Evolutionary conservation across 805 yeast genomes (phyloP).

Genomic region (Zygoascus tannicola): DNA sequence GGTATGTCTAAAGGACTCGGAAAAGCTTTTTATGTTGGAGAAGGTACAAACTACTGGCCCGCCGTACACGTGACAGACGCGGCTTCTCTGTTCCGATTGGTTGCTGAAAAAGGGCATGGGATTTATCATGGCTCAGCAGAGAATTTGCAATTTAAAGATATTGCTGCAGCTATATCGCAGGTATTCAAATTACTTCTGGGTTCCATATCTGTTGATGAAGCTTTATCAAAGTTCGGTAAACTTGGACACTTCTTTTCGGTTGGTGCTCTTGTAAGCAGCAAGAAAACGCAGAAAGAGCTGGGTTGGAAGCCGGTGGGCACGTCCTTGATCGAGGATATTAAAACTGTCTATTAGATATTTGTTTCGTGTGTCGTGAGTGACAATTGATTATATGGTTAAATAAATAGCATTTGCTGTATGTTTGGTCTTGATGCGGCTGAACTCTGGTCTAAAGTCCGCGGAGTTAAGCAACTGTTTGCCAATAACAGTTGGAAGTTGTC

Average conservation of each 20-base stretch:
- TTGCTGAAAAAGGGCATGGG: constrained; percentile 23
- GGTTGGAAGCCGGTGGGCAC: constrained; percentile 7
- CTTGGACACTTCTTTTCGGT: not conserved
- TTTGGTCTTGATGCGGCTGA: too few species aligned
- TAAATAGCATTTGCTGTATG: too few species aligned
- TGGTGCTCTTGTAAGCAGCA: constrained; percentile 2
- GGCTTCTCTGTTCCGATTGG: constrained; percentile 26
- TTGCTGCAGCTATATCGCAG: constrained; percentile 24
- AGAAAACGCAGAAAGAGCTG: constrained; percentile 4
- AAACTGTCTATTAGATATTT: not conserved
- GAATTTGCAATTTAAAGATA: constrained; percentile 19
- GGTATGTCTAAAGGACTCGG: constrained; percentile 17
- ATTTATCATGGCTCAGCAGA: constrained; percentile 25
- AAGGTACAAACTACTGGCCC: constrained; percentile 28
- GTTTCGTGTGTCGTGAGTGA: too few species aligned
- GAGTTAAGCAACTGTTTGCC: too few species aligned
- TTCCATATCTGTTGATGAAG: constrained; percentile 1
- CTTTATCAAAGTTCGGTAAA: not conserved
- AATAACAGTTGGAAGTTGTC: too few species aligned
- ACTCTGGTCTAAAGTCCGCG: too few species aligned
- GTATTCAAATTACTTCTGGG: constrained; percentile 1
- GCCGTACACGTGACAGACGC: constrained; percentile 29
- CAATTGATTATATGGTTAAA: too few species aligned
- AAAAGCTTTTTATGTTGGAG: constrained; percentile 31
- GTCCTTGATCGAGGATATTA: constrained; percentile 3